Evolutionary conservation across 306 rosid species (phyloP), one percentile per base, ranked within the genome.

Genomic region (Abrus pulchellus): DNA sequence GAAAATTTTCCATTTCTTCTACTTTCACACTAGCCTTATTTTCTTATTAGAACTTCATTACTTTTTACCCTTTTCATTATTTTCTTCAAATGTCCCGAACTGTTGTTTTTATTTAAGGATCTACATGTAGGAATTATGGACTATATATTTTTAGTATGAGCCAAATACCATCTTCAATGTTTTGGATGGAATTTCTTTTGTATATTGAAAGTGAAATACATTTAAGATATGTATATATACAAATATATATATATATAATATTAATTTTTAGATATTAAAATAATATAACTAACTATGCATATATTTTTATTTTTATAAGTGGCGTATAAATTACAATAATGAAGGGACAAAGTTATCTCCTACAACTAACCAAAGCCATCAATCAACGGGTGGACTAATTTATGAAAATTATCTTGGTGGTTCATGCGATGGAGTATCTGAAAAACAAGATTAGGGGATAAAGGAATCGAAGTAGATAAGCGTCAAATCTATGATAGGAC

Each of bases 391-490:
- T 3, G 13, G 59, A 30, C 32, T 32, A 60, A 30, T 30, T 38
- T 76, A 14, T 43, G 30, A 63, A 38, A 59, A 63, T 50, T 49
- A 64, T 76, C 72, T 47, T 49, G 72, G 27, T 32, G 45, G 38
- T 36, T 77, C 45, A 27, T 52, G 55, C 2, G 45, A 66, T 65
- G 34, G 52, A 2, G 40, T 40, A 5, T 38, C 5, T 7, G 14
- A 11, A 52, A 40, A 10, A 14, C 6, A 20, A 76, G 14, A 49
- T 10, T 27, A 40, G 32, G 63, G 38, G 43, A 10, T 40, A 56
- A 49, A 63, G 14, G 66, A 77, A 52, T 65, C 54, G 32, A 52
- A 65, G 54, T 76, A 63, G 80, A 76, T 76, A 49, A 64, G 53
- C 27, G 54, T 50, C 44, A 76, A 64, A 27, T 50, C 81, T 38